Conservation (phyloP, 495 filamentous ascomycete species). For the Xylaria grammica region DNA sequence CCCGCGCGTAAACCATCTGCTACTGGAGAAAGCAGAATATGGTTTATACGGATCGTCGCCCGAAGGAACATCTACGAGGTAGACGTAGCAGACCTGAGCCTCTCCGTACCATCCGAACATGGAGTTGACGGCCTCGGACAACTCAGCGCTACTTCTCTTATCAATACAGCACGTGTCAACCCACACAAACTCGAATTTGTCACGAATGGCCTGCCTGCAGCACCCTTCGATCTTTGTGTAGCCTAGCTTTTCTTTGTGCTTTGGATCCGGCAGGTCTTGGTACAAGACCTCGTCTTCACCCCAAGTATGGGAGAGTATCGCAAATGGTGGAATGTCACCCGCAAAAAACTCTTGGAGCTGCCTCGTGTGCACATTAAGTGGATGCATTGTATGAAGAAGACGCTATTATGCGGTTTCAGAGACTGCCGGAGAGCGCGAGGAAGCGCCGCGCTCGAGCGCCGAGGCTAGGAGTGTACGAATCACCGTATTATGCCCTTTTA, state of each 20-base stretch:
- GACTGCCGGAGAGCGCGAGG: too few relatives aligned
- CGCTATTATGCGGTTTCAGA: too few relatives aligned
- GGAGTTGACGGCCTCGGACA: conserved; percentile 17
- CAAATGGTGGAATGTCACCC: conserved; percentile 17
- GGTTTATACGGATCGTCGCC: too few relatives aligned
- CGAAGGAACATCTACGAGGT: not conserved
- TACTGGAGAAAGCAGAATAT: not conserved
- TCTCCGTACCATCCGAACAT: conserved; percentile 10
- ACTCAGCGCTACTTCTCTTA: conserved; percentile 37
- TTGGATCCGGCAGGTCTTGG: not conserved
- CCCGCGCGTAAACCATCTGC: not conserved
- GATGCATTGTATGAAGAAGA: too few relatives aligned
- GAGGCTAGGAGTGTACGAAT: too few relatives aligned
- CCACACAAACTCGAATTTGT: conserved; percentile 27
- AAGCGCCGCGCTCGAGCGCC: too few relatives aligned
- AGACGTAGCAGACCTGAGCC: not conserved
- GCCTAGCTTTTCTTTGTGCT: not conserved
- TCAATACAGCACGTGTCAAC: conserved; percentile 39
- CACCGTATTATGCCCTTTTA: too few relatives aligned
- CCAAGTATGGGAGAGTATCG: conserved; percentile 32
- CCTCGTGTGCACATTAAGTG: too few relatives aligned
- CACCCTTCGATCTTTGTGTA: conserved; percentile 1
- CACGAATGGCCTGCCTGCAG: not conserved
- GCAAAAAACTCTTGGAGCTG: too few relatives aligned
- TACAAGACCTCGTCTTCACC: conserved; percentile 15